phyloP scores from a whole-genome alignment of 2,329 filamentous ascomycete species.

The Colletotrichum neosansevieriae region DNA sequence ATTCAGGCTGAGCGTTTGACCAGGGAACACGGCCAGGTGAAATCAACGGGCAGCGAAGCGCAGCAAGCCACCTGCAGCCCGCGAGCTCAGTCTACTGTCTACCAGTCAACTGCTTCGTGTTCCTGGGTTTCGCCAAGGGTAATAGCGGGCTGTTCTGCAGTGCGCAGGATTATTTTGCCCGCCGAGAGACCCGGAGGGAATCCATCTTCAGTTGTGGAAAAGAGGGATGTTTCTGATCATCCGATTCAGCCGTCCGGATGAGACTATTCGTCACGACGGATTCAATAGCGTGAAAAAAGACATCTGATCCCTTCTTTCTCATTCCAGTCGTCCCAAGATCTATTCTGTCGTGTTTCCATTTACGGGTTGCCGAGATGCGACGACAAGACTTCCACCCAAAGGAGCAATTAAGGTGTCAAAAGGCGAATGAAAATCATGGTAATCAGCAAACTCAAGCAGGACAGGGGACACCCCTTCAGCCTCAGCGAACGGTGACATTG shows the following conservation, averaged over 20 bases:
- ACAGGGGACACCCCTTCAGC: conserved; percentile 28
- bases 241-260: not conserved
- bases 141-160: not conserved
- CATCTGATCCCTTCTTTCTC: conserved; percentile 14
- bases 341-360: not conserved
- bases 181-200: not conserved
- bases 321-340: conserved; percentile 23
- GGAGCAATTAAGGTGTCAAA: conserved; percentile 32
- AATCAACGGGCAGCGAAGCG: conserved; percentile 23
- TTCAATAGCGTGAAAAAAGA: not conserved
- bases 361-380: conserved; percentile 12
- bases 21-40: conserved; percentile 22
- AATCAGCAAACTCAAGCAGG: conserved; percentile 26
- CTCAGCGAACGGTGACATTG: conserved; percentile 29
- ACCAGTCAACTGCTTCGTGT: conserved; percentile 18
- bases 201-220: conserved; percentile 6
- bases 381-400: not conserved
- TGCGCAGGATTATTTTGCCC: conserved; percentile 5
- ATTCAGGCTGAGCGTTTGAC: conserved; percentile 29
- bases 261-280: conserved; percentile 6
- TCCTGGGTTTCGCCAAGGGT: conserved; percentile 18
- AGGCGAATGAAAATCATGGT: conserved; percentile 37
- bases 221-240: conserved; percentile 5
- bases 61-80: conserved; percentile 14
- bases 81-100: not conserved